Evolutionary conservation across 441 rosid genomes (phyloP).

Genomic region (Raphanus hybrid): DNA sequence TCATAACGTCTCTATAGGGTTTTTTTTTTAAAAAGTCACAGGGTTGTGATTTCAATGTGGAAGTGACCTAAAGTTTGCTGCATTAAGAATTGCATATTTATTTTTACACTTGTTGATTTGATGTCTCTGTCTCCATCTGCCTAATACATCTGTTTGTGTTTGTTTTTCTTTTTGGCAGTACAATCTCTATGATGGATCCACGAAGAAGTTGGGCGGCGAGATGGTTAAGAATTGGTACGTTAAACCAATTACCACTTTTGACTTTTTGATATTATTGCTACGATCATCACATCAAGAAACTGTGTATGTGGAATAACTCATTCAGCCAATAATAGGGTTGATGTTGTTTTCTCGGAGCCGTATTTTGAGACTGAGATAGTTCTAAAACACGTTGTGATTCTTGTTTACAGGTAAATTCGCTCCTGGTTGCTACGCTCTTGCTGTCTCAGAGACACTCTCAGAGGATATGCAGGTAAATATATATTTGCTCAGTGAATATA

Average conservation of each 20-base stretch:
- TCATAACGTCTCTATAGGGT: not conserved
- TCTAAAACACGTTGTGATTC: conserved; percentile 15
- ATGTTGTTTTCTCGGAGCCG: no score
- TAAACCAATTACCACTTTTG: conserved; percentile 10
- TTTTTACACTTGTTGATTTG: not conserved
- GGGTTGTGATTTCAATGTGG: not conserved
- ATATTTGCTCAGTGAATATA: not conserved
- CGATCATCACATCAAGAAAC: not conserved
- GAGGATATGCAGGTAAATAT: conserved; percentile 83
- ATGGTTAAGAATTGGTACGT: conserved; percentile 86
- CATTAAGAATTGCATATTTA: not conserved
- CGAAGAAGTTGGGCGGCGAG: conserved; percentile 92
- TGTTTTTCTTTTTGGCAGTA: conserved; percentile 50
- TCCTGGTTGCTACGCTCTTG: conserved; percentile 96
- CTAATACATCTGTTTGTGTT: not conserved
- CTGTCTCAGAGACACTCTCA: conserved; percentile 88
- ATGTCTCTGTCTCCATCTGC: not conserved
- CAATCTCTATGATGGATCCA: conserved; percentile 95
- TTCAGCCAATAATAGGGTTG: not conserved
- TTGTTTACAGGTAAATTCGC: conserved; percentile 71
- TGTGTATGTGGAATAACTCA: not conserved
- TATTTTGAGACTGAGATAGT: not conserved
- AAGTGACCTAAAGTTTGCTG: conserved; percentile 14
- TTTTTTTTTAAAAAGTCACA: no score
- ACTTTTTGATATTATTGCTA: not conserved